Percentiles rank a stretch among this genome's conserved stretches.
Conservation (phyloP, 2,329 filamentous ascomycete species). For the Colletotrichum sp. region DNA sequence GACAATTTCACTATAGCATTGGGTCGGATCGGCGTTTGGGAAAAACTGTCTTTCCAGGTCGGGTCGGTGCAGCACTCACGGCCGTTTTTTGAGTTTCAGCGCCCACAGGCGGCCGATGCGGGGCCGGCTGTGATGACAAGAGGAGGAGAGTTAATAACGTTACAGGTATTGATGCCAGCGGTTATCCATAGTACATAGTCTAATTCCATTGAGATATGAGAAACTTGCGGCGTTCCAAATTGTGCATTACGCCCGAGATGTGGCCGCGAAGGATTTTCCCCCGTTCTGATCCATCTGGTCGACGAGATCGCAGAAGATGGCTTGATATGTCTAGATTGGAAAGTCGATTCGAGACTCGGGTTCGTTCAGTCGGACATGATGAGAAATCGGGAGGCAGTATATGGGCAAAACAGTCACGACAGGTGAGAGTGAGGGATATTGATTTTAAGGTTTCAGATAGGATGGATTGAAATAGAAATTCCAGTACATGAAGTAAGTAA, state of each 20-base stretch:
- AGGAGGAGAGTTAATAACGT: conserved; percentile 1
- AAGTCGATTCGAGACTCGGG: neutral
- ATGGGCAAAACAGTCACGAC: neutral
- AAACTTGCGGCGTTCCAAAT: neutral
- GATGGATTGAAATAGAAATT: neutral
- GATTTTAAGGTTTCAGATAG: neutral
- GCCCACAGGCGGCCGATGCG: neutral
- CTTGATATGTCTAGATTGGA: neutral
- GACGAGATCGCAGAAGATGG: neutral
- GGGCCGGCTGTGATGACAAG: neutral
- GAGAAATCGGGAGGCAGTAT: neutral
- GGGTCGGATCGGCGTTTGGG: conserved; percentile 12
- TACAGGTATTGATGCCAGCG: neutral
- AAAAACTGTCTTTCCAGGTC: conserved; percentile 9
- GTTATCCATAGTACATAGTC: conserved; percentile 4
- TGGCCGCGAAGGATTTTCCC: neutral
- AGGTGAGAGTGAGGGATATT: neutral
- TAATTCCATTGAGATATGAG: conserved; percentile 9
- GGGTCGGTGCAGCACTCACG: neutral
- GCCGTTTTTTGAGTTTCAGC: neutral
- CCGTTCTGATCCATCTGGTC: neutral
- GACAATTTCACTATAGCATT: neutral
- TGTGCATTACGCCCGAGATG: neutral
- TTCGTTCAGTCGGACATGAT: neutral
- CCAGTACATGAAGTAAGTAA: neutral